phyloP scores from a whole-genome alignment of 2,329 filamentous ascomycete genomes.

The Cyphellophora attinorum region DNA sequence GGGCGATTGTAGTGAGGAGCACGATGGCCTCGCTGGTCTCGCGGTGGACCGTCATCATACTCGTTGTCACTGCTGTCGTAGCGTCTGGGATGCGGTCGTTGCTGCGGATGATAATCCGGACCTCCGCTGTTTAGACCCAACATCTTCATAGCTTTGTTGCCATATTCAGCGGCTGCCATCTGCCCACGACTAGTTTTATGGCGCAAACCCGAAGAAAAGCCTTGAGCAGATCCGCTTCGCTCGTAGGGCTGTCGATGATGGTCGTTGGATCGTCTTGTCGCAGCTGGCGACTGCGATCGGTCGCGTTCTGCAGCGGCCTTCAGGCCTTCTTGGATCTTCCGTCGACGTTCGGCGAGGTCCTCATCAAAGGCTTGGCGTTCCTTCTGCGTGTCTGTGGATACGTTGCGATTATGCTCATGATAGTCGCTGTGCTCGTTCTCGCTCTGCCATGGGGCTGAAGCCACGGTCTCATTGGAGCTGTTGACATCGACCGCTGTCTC shows the following conservation, averaged over 20 bases:
- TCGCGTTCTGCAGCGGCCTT: conserved; percentile 32
- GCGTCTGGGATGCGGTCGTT: neutral
- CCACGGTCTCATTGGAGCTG: conserved; percentile 3
- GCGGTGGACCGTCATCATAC: neutral
- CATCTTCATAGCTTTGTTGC: conserved; percentile 30
- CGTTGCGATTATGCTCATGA: neutral
- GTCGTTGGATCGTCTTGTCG: conserved; percentile 22
- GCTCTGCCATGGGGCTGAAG: neutral
- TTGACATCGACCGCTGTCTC: neutral
- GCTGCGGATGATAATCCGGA: neutral
- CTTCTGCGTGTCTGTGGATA: conserved; percentile 38
- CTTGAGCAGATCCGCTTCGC: too few relatives aligned
- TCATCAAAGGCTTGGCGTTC: conserved; percentile 39
- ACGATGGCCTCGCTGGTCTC: neutral
- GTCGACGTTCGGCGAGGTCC: conserved; percentile 38
- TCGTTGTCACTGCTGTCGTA: conserved; percentile 1
- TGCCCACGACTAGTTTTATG: conserved; percentile 31
- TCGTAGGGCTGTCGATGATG: conserved; percentile 30
- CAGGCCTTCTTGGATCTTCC: conserved; percentile 39
- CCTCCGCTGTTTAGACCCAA: conserved; percentile 24
- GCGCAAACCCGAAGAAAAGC: too few relatives aligned
- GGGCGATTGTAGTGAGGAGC: neutral
- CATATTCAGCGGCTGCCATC: too few relatives aligned
- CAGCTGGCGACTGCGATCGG: conserved; percentile 25
- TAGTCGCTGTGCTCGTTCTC: conserved; percentile 2